Percentiles rank a stretch among this genome's conserved stretches.
phyloP scores from a whole-genome alignment of 768 basidiomycete species.

The Lentinula lateritia region DNA sequence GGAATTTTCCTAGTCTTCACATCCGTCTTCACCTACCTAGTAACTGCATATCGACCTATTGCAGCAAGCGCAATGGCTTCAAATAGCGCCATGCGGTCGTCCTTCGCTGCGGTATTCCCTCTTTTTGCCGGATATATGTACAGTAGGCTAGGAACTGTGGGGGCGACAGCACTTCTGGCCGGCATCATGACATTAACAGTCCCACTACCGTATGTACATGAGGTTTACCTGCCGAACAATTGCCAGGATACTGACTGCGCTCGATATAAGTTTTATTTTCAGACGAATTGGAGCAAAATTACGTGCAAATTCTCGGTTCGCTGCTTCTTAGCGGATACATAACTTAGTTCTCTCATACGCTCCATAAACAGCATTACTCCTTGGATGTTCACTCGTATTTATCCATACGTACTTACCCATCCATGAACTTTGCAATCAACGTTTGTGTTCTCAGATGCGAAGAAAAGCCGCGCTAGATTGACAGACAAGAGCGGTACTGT shows the following conservation, averaged over 20 bases:
- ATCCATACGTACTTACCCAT: too few species aligned
- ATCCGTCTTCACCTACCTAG: conserved; percentile 65
- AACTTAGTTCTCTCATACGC: neutral
- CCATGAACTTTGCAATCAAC: neutral
- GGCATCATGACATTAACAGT: conserved; percentile 17
- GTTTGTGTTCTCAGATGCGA: neutral
- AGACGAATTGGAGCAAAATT: conserved; percentile 1
- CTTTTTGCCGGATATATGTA: conserved; percentile 50
- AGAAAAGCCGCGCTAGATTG: too few species aligned
- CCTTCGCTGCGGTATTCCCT: conserved; percentile 60
- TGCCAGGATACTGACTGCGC: neutral
- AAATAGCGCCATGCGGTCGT: conserved; percentile 56
- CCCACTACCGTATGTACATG: conserved; percentile 2
- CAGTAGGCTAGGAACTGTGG: conserved; percentile 53
- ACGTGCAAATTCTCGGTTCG: conserved; percentile 4
- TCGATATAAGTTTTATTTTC: conserved; percentile 18
- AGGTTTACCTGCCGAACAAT: neutral
- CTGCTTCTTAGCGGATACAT: neutral
- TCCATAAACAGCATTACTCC: too few species aligned
- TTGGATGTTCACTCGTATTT: too few species aligned
- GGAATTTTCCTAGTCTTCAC: conserved; percentile 67
- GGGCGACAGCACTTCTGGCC: conserved; percentile 46
- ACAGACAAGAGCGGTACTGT: too few species aligned
- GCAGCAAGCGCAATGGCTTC: conserved; percentile 65
- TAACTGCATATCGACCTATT: conserved; percentile 63